Percentiles rank a stretch among this genome's conserved stretches.
phyloP scores from a whole-genome alignment of 371 early-diverging fungal species.

The Capillidium heterosporum region DNA sequence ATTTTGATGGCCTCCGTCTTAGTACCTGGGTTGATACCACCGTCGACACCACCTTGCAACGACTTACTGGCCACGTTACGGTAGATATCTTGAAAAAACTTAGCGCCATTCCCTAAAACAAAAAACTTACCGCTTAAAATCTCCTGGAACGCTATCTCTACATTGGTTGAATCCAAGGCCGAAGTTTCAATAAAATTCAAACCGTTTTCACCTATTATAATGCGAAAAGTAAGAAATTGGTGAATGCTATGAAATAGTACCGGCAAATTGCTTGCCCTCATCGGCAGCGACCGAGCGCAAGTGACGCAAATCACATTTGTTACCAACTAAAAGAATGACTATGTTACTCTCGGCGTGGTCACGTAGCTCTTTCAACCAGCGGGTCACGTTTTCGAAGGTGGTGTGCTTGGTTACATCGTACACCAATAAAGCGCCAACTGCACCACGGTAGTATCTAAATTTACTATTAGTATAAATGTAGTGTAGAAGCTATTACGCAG shows the following conservation, averaged over 20 bases:
- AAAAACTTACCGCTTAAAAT: slow-evolving; percentile 29
- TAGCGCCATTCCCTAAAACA: not conserved
- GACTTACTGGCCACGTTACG: slow-evolving; percentile 85
- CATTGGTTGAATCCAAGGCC: slow-evolving; percentile 47
- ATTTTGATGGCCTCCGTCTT: slow-evolving; percentile 54
- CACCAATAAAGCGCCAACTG: slow-evolving; percentile 97
- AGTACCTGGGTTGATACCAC: slow-evolving; percentile 48
- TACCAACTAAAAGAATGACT: slow-evolving; percentile 97
- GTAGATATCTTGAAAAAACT: slow-evolving; percentile 53
- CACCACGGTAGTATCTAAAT: slow-evolving; percentile 93
- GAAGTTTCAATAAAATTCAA: slow-evolving; percentile 55
- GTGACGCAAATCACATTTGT: slow-evolving; percentile 97
- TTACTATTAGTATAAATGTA: not conserved
- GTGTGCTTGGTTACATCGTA: slow-evolving; percentile 96
- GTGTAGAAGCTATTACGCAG: slow-evolving; percentile 33
- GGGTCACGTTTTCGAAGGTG: slow-evolving; percentile 86
- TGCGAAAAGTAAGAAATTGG: not conserved
- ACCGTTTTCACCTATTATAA: slow-evolving; percentile 24
- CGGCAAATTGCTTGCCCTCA: slow-evolving; percentile 91
- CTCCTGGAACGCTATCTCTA: slow-evolving; percentile 43
- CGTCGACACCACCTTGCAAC: slow-evolving; percentile 38
- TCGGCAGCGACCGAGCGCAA: slow-evolving; percentile 91
- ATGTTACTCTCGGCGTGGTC: slow-evolving; percentile 96
- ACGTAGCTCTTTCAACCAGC: slow-evolving; percentile 97
- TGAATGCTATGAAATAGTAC: slow-evolving; percentile 21